phyloP scores from a whole-genome alignment of 768 basidiomycete genomes.

The Cyclocybe cylindracea region DNA sequence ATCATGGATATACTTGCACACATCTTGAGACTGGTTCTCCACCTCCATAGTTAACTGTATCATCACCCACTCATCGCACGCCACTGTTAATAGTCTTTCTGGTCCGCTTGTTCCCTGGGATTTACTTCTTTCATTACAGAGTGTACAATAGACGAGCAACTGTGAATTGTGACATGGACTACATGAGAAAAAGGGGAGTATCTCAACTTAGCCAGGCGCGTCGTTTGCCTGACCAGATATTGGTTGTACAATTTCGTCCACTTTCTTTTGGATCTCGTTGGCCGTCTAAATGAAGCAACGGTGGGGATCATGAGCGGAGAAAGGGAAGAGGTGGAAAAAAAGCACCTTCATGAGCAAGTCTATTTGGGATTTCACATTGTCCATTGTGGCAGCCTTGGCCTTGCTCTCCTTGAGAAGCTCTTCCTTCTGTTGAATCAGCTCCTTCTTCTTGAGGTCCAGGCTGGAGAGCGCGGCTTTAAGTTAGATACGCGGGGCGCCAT shows the following conservation, averaged over 20 bases:
- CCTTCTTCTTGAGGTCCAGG: constrained; percentile 69
- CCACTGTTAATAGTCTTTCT: constrained; percentile 11
- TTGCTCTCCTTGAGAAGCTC: constrained; percentile 81
- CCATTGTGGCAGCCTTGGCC: constrained; percentile 68
- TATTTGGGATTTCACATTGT: constrained; percentile 77
- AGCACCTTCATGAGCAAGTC: constrained; percentile 74
- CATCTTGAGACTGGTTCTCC: background rate
- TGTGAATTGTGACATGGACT: constrained; percentile 11
- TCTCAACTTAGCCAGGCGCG: constrained; percentile 9
- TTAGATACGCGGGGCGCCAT: background rate
- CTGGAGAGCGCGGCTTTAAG: constrained; percentile 36
- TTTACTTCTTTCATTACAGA: constrained; percentile 22
- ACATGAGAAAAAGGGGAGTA: constrained; percentile 3
- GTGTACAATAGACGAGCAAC: constrained; percentile 20
- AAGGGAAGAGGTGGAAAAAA: background rate
- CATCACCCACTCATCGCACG: constrained; percentile 3
- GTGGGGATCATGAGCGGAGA: constrained; percentile 3
- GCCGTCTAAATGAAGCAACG: constrained; percentile 49
- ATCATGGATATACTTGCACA: constrained; percentile 4
- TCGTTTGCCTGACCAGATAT: constrained; percentile 26
- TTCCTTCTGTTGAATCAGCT: constrained; percentile 70
- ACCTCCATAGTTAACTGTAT: constrained; percentile 2
- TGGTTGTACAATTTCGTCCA: constrained; percentile 63
- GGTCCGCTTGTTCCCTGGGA: constrained; percentile 2
- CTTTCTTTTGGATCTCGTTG: constrained; percentile 73